Evolutionary conservation across 768 basidiomycete species (phyloP), one percentile per base, ranked within the genome.

Genomic region (Symmetrospora coprosmae): DNA sequence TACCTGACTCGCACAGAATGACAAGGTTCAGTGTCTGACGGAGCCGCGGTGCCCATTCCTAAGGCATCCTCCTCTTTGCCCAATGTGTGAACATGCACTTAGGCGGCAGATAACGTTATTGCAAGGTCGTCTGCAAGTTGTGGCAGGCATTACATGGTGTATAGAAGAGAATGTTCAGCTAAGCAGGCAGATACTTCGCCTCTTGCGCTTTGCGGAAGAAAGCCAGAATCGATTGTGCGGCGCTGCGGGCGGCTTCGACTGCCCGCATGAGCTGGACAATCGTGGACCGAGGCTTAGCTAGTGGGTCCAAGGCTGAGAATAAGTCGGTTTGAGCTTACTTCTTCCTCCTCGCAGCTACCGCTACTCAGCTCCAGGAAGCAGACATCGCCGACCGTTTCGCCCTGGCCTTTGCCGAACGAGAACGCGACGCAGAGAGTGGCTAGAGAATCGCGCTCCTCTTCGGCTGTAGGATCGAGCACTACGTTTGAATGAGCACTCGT

Each of bases 401-500:
- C 67, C 8, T 58, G 43, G 2, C 50, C 62, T 4, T 45, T 19
- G 6, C 65, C 65, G 34, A 62, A 69, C n/a, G 64, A 52, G 45
- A 65, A 64, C 7, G 63, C 66, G 31, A 68, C 47, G 11, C 65
- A 49, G 31, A 65, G 64, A n/a, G 52, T 47, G 7, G 46, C 49
- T 25, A 23, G 23, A 25, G 73, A 67, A 5, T 34, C 21, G n/a
- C 48, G 38, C 50, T 74, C 73, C 50, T 74, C 71, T 11, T 68
- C 67, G 4, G 45, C 50, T 0, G 55, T 66, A 17, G 74, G 74
- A 64, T 74, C 74, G 7, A 75, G 34, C 4, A 71, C 62, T 39
- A 74, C 14, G 17, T 39, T 37, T n/a, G n/a, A n/a, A n/a, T n/a
- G n/a, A n/a, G n/a, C n/a, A n/a, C n/a, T n/a, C 31, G 52, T 48